Conservation (phyloP, 2,329 filamentous ascomycete species). For the Phyllosticta paracitricarpa region DNA sequence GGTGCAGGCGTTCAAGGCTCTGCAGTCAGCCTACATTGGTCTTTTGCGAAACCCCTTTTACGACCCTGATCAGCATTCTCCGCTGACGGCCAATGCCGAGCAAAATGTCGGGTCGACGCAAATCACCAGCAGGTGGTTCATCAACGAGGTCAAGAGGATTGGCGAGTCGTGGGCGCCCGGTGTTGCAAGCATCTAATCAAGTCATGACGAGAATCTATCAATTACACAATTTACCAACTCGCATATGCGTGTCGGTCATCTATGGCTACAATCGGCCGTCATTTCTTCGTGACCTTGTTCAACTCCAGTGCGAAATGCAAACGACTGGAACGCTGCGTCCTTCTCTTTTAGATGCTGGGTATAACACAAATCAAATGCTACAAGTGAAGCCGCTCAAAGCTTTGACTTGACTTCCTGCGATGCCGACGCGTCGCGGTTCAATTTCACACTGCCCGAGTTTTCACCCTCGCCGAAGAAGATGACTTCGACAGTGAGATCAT, state of each 20-base stretch:
- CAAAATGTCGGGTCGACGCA: constrained; percentile 43
- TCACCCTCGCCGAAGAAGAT: constrained; percentile 89
- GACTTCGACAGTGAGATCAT: constrained; percentile 94
- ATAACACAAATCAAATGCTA: not conserved
- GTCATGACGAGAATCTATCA: not conserved
- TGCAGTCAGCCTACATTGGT: constrained; percentile 85
- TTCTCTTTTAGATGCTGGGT: constrained; percentile 3
- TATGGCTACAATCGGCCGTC: not conserved
- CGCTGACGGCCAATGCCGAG: constrained; percentile 40
- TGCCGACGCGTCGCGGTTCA: constrained; percentile 82
- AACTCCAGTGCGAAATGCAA: not conserved
- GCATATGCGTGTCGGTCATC: not conserved
- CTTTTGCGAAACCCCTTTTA: constrained; percentile 93
- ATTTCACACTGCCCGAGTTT: constrained; percentile 64
- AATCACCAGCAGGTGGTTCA: constrained; percentile 75
- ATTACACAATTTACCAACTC: not conserved
- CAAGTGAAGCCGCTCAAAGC: not conserved
- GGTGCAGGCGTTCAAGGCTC: constrained; percentile 66
- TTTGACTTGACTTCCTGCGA: constrained; percentile 5
- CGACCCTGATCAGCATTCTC: constrained; percentile 72
- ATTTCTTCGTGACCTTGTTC: not conserved
- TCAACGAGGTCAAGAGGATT: constrained; percentile 73
- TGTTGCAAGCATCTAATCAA: constrained; percentile 45
- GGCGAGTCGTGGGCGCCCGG: constrained; percentile 78
- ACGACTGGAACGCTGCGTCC: not conserved